Evolutionary conservation across 2,329 filamentous ascomycete genomes (phyloP).

Genomic region (Penicillium palitans): DNA sequence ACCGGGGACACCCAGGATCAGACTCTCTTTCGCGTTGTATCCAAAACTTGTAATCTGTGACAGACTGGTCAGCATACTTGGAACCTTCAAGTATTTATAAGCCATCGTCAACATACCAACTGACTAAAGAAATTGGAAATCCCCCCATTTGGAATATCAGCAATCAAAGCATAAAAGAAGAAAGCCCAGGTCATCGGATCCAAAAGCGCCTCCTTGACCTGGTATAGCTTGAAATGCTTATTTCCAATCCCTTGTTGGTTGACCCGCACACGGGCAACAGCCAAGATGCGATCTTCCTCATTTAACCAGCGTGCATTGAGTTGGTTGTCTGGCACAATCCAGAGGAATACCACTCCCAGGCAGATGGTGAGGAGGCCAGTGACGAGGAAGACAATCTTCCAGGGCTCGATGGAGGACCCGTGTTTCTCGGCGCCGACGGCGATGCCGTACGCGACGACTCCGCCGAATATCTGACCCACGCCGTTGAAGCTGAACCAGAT

Average conservation of each 20-base stretch:
- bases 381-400: constrained; percentile 64
- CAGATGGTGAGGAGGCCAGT: constrained; percentile 54
- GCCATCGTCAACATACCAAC: constrained; percentile 38
- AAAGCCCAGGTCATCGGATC: constrained; percentile 64
- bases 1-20: constrained; percentile 63
- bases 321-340: constrained; percentile 59
- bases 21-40: constrained; percentile 61
- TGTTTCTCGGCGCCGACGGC: constrained; percentile 55
- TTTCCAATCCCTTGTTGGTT: constrained; percentile 76
- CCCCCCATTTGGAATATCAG: constrained; percentile 61
- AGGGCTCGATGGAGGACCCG: constrained; percentile 61
- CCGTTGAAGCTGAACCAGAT: constrained; percentile 72
- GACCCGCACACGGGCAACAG: constrained; percentile 68
- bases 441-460: constrained; percentile 64
- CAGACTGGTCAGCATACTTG: neutral
- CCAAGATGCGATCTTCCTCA: constrained; percentile 65
- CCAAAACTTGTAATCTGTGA: constrained; percentile 61
- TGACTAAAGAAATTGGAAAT: constrained; percentile 63
- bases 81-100: no score
- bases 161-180: constrained; percentile 57
- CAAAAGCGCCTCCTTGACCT: constrained; percentile 60
- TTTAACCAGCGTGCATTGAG: constrained; percentile 63
- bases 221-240: constrained; percentile 67
- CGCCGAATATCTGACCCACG: constrained; percentile 63
- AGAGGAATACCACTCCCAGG: constrained; percentile 53